Evolutionary conservation across 805 yeast genomes (phyloP).

Genomic region (Candida endomychidarum): DNA sequence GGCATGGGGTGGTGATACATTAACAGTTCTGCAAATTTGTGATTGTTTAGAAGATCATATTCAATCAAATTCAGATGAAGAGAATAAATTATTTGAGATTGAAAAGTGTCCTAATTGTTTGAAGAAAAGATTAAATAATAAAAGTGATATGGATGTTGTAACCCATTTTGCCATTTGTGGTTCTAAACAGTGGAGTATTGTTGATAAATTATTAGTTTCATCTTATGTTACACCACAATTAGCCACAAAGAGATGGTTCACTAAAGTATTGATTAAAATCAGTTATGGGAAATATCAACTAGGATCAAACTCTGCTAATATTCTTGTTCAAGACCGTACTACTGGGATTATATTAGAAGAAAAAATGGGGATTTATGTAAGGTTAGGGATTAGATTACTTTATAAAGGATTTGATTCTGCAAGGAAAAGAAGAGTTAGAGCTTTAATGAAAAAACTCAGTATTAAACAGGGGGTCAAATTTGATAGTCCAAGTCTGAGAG

Average conservation of each 20-base stretch:
- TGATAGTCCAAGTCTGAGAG: slow-evolving; percentile 65
- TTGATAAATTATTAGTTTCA: slow-evolving; percentile 60
- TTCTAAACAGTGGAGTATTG: slow-evolving; percentile 70
- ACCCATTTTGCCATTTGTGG: slow-evolving; percentile 88
- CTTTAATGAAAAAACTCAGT: slow-evolving; percentile 63
- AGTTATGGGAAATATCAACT: slow-evolving; percentile 85
- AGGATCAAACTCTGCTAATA: slow-evolving; percentile 82
- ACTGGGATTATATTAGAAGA: slow-evolving; percentile 92
- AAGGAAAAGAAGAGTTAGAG: slow-evolving; percentile 57
- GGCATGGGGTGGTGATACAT: slow-evolving; percentile 54
- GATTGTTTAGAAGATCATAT: slow-evolving; percentile 47
- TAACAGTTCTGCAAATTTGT: slow-evolving; percentile 46
- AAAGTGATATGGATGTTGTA: slow-evolving; percentile 66
- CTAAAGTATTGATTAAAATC: slow-evolving; percentile 75
- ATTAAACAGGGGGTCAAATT: slow-evolving; percentile 82
- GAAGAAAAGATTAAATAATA: slow-evolving; percentile 52
- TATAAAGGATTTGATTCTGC: slow-evolving; percentile 73
- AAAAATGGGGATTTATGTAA: slow-evolving; percentile 83
- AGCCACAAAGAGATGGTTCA: slow-evolving; percentile 88
- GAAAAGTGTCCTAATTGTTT: slow-evolving; percentile 81
- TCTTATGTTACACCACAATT: slow-evolving; percentile 75
- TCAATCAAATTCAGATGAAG: slow-evolving; percentile 17
- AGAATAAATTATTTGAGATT: slow-evolving; percentile 52
- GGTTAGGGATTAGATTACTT: slow-evolving; percentile 81
- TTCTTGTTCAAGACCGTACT: slow-evolving; percentile 85